Base-by-base conservation (phyloP, 164 flowering plant species). In the Vitis riparia region DNA sequence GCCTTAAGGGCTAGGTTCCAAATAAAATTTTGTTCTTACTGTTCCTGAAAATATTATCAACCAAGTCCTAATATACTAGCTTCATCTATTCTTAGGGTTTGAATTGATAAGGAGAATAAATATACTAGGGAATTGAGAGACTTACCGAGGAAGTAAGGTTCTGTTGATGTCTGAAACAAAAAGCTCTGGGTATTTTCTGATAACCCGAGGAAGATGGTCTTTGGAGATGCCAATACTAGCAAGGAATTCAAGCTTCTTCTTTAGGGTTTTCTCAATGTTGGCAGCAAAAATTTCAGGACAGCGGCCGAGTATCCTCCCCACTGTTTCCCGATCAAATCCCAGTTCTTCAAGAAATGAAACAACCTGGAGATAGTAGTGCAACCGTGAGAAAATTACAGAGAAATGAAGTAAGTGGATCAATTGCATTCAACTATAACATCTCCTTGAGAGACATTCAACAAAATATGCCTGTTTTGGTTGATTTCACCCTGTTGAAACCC, bases 251-350 rank as follows among this genome's bases (percentile, higher is more conserved):
- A 94, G 68, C 78, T 94, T 94, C 75, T 68, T 84, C 83, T 74
- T 75, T 9, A 94, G 86, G 11, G 97, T 92, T 75, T 76, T 81
- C 61, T 88, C 95, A 63, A 87, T 77, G 76, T 77, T 87, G 55
- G 86, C 48, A 52, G 86, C 87, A 80, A 91, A 94, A 44, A 92
- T 79, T 81, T 94, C 97, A 27, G 98, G 98, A 75, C 97, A 89
- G 30, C 97, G 91, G 44, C 72, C 72, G 13, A 92, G 77, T 69
- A 88, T 76, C 74, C 68, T 81, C 65, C 89, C 86, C 51, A 89
- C 69, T 14, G 69, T 78, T 76, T 81, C 88, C 60, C 81, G 75
- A 60, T 89, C 89, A 63, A 92, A 83, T 69, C 97, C 98, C 15
- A 91, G 59, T 56, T 80, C 86, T 76, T 86, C 86, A 71, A 92